Base-by-base conservation (phyloP, 805 yeast genomes). In the Saturnispora diversa region DNA sequence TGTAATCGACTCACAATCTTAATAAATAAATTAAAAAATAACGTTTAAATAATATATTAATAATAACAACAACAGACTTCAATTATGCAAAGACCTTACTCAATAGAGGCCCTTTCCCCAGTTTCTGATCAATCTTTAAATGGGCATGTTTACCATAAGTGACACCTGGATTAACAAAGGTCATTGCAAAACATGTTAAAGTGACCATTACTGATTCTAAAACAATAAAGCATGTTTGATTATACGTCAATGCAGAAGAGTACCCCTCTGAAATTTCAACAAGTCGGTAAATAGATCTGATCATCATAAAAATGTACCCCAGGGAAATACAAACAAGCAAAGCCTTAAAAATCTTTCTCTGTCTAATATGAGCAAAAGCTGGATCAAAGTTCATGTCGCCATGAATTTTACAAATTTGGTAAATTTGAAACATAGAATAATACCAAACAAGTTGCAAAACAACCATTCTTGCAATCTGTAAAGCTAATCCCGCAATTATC, bases 401-500 rank as follows among this genome's bases (percentile, higher is more conserved):
- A 51, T 19, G 47, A 15, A 33, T 36, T 15, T 44, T 44, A 6
- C 34, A 33, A 6, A 40, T 49, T 15, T 50, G 50, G 21, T 56
- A 64, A 17, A 72, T 57, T 24, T 60, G 58, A 52, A 56, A 60
- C 15, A 68, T 46, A 53, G 80, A 74, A 38, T 65, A 65, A 24
- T 56, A 49, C 60, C 70, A 68, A 7, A 80, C 54, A 4, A 57
- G 20, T 24, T 77, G 51, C 55, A 81, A 85, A 2, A 76, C 41
- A 1, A 72, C 48, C 80, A 86, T 80, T 5, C 82, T 68, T 2
- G 69, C 56, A 3, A 82, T 85, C 60, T 85, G 95, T 50, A 80
- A 64, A 0, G 77, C 79, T 34, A 85, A 65, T 7, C 95, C 95
- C 0, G 71, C 87, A 37, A 82, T 70, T 79, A 85, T 82, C 30